Percentiles rank a stretch among this genome's conserved stretches.
These are phyloP conservation scores for Prunus dulcis DNA, from an alignment of 306 rosid species.

Conservation along the genomic window DNA sequence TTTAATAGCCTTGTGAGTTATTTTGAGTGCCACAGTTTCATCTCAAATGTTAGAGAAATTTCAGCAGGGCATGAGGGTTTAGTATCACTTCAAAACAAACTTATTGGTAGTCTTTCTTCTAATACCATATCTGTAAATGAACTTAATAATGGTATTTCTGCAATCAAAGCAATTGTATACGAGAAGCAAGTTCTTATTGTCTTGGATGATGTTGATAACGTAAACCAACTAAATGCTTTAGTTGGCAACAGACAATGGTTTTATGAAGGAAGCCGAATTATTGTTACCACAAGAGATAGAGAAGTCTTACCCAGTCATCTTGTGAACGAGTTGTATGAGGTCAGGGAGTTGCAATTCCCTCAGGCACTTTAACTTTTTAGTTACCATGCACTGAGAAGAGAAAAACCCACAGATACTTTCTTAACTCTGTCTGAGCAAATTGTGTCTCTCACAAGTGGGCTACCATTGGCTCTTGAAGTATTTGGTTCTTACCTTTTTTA, in stretches of 20 bases:
- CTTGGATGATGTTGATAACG: constrained; percentile 58
- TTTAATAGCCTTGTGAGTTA: constrained; percentile 33
- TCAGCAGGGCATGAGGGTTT: constrained; percentile 30
- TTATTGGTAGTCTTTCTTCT: constrained; percentile 19
- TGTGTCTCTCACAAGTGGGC: constrained; percentile 45
- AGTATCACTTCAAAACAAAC: constrained; percentile 32
- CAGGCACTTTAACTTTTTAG: constrained; percentile 52
- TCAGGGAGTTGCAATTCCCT: constrained; percentile 28
- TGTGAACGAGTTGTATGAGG: constrained; percentile 34
- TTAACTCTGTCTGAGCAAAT: constrained; percentile 33
- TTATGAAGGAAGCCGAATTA: constrained; percentile 47
- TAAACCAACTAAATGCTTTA: constrained; percentile 34
- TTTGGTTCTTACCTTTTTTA: constrained; percentile 50
- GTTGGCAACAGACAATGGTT: constrained; percentile 42
- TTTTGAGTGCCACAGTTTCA: constrained; percentile 39
- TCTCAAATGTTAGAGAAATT: constrained; percentile 44
- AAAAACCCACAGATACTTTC: constrained; percentile 24
- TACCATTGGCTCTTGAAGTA: constrained; percentile 74
- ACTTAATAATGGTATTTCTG: constrained; percentile 13
- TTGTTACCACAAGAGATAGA: constrained; percentile 55
- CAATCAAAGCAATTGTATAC: constrained; percentile 8
- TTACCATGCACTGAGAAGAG: constrained; percentile 49
- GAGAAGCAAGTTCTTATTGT: constrained; percentile 42
- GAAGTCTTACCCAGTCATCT: constrained; percentile 18
- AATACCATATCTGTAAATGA: constrained; percentile 10